Evolutionary conservation across 345 rosid genomes (phyloP), one percentile per base, ranked within the genome.

Genomic region (Hypericum androsaemum): DNA sequence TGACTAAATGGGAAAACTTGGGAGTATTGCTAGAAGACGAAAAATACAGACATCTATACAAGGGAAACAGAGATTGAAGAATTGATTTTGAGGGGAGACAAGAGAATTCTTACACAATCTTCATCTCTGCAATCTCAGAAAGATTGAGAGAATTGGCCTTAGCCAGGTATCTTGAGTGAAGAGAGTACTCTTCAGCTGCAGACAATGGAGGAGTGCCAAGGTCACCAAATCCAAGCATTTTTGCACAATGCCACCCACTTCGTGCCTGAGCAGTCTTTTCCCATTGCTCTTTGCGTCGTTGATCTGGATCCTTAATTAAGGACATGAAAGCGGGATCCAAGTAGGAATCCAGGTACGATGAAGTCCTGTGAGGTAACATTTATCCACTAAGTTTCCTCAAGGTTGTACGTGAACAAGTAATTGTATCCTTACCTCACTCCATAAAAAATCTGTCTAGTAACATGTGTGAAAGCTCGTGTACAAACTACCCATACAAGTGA

Each of bases 241-340:
- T 88, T 64, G 85, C 84, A 73, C 86, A 92, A 63, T 81, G 83
- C 64, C 72, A 85, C 54, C 97, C 94, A 73, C 82, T 68, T 50
- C 63, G 85, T 48, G 86, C 86, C 66, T 78, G 86, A 65, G 94
- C 88, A 56, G 84, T 77, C 66, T 88, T 92, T 72, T 92, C 97
- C 98, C 98, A 92, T 69, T 83, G 96, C 66, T 92, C 98, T 70
- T 65, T 68, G 41, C 86, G 92, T 69, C 88, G 80, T 72, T 85
- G 75, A 71, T 92, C 98, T 54, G 98, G 98, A 77, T 92, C 98
- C 78, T 86, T 92, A 28, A 83, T 83, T 62, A 83, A 65, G 8
- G 98, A 88, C 95, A 92, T 88, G 76, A 92, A 92, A 59, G 97
- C 86, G 32, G 98, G 98, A 81, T 92, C 98, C 78, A 92, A 64